Conservation (phyloP, 495 filamentous ascomycete genomes). For the Trichoderma erinaceum region DNA sequence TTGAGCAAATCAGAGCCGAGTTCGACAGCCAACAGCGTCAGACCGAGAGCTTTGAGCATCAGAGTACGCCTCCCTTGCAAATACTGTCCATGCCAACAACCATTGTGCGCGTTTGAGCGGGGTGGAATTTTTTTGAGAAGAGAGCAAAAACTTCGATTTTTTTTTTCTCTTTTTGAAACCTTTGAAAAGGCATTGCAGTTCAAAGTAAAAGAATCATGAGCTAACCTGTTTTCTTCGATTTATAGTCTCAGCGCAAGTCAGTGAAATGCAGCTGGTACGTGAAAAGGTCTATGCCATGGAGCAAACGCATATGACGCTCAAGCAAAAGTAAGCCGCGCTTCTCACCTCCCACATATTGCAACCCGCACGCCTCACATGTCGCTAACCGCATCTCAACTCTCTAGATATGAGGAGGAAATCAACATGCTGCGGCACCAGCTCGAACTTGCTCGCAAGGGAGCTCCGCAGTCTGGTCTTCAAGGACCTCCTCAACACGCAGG, state of each 20-base stretch:
- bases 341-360: no score
- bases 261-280: conserved; percentile 88
- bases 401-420: conserved; percentile 91
- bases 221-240: not conserved
- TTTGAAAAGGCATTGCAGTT: not conserved
- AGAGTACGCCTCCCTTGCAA: conserved; percentile 57
- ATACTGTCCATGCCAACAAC: not conserved
- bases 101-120: not conserved
- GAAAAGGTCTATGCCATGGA: conserved; percentile 88
- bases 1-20: conserved; percentile 84
- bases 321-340: conserved; percentile 65
- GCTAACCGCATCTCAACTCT: not conserved
- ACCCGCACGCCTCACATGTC: conserved; percentile 16
- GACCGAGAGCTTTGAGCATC: conserved; percentile 77
- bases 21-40: conserved; percentile 76
- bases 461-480: conserved; percentile 57
- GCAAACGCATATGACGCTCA: conserved; percentile 76
- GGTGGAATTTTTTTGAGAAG: not conserved
- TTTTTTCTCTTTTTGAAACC: not conserved
- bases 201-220: not conserved
- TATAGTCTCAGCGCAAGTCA: conserved; percentile 74
- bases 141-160: not conserved
- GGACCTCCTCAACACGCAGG: conserved; percentile 64
- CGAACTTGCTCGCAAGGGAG: conserved; percentile 64
- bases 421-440: conserved; percentile 78